These are phyloP conservation scores for Pichia sp. DNA, from an alignment of 1,139 yeast genomes.

Conservation along the genomic window DNA sequence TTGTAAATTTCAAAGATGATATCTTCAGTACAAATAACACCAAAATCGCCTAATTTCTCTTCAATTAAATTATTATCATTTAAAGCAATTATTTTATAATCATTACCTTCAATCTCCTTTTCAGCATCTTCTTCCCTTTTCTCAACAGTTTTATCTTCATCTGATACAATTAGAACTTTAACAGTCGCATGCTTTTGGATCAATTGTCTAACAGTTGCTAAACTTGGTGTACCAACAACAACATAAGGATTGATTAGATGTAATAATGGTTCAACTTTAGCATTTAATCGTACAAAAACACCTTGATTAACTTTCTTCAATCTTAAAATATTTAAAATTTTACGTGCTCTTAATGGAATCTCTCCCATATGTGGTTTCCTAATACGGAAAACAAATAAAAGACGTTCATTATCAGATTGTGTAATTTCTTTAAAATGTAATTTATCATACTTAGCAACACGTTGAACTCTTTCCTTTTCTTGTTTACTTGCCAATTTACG, in stretches of 20 bases:
- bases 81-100: slow-evolving; percentile 33
- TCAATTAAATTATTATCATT: slow-evolving; percentile 72
- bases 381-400: slow-evolving; percentile 60
- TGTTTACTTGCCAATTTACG: slow-evolving; percentile 56
- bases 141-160: slow-evolving; percentile 25
- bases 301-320: slow-evolving; percentile 56
- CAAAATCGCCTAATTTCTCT: slow-evolving; percentile 60
- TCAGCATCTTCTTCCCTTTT: slow-evolving; percentile 5
- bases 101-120: slow-evolving; percentile 17
- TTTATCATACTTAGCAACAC: slow-evolving; percentile 47
- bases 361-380: slow-evolving; percentile 55
- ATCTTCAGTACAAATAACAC: slow-evolving; percentile 74
- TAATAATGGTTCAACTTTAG: slow-evolving; percentile 49
- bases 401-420: slow-evolving; percentile 33
- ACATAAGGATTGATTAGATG: slow-evolving; percentile 65
- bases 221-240: slow-evolving; percentile 65
- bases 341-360: slow-evolving; percentile 59
- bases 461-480: slow-evolving; percentile 59
- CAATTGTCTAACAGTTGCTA: slow-evolving; percentile 60
- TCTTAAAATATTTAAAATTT: slow-evolving; percentile 52
- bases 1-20: slow-evolving; percentile 61
- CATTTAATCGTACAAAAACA: slow-evolving; percentile 58
- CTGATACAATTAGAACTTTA: slow-evolving; percentile 33
- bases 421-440: slow-evolving; percentile 10
- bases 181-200: slow-evolving; percentile 71